These are phyloP conservation scores for Pseudogymnoascus sp. DNA, from an alignment of 2,329 filamentous ascomycete genomes.

Conservation along the genomic window DNA sequence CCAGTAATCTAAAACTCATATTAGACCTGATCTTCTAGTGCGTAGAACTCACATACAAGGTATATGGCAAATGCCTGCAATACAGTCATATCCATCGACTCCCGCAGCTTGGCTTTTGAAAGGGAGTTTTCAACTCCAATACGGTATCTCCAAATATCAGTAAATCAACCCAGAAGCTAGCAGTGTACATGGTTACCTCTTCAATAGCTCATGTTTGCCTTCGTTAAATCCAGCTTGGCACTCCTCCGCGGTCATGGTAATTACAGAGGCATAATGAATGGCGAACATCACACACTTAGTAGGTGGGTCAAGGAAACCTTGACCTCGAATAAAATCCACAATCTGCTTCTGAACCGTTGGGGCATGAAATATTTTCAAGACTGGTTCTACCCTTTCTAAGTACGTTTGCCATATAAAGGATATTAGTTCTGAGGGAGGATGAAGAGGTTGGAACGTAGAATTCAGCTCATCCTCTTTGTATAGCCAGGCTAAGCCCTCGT, in stretches of 20 bases:
- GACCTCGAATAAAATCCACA: slow-evolving; percentile 36
- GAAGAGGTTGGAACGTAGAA: neutral
- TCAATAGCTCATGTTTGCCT: slow-evolving; percentile 33
- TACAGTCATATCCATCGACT: slow-evolving; percentile 53
- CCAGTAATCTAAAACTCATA: slow-evolving; percentile 7
- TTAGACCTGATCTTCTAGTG: neutral
- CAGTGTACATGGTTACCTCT: too few species aligned
- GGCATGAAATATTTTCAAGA: slow-evolving; percentile 53
- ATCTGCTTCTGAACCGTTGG: slow-evolving; percentile 46
- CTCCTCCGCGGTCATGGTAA: slow-evolving; percentile 40
- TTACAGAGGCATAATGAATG: slow-evolving; percentile 54
- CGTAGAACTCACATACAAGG: slow-evolving; percentile 44
- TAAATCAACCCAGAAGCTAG: neutral
- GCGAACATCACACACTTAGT: slow-evolving; percentile 54
- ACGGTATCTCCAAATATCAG: slow-evolving; percentile 48
- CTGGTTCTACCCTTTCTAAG: slow-evolving; percentile 41
- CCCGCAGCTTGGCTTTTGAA: slow-evolving; percentile 50
- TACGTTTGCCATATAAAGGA: neutral
- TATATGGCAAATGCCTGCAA: slow-evolving; percentile 58
- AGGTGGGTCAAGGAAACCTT: slow-evolving; percentile 41
- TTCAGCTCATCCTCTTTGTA: neutral
- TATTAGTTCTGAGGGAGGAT: neutral
- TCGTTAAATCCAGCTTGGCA: slow-evolving; percentile 45
- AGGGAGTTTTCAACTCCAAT: slow-evolving; percentile 55
- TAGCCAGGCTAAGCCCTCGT: neutral